phyloP scores from a whole-genome alignment of 352 stramenopile species.

The Phytophthora idaei region DNA sequence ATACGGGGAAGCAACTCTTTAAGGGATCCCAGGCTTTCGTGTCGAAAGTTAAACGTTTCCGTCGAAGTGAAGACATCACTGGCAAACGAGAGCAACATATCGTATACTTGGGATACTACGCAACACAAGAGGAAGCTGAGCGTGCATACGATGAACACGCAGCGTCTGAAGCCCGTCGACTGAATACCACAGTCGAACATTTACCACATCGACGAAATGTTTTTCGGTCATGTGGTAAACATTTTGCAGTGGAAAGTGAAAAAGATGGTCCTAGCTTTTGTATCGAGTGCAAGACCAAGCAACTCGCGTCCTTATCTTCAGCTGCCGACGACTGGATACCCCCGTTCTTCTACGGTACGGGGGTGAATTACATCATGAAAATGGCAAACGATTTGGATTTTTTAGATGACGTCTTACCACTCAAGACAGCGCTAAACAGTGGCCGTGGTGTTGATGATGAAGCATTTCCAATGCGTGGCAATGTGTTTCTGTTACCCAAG shows the following conservation, averaged over 20 bases:
- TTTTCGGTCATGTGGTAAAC: conserved; percentile 79
- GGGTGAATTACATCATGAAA: conserved; percentile 80
- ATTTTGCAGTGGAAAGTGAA: conserved; percentile 85
- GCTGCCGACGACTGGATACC: conserved; percentile 57
- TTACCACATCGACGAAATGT: conserved; percentile 63
- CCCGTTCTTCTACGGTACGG: conserved; percentile 65
- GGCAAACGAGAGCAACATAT: conserved; percentile 65
- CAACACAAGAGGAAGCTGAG: conserved; percentile 70
- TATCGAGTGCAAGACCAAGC: conserved; percentile 77
- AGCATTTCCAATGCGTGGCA: conserved; percentile 67
- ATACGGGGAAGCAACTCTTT: conserved; percentile 67
- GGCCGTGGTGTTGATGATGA: conserved; percentile 33
- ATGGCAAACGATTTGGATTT: conserved; percentile 78
- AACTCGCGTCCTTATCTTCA: conserved; percentile 42
- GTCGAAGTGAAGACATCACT: conserved; percentile 55
- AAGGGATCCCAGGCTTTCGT: conserved; percentile 74
- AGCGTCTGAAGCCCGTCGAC: conserved; percentile 53
- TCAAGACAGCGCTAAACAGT: conserved; percentile 54
- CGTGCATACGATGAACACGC: conserved; percentile 72
- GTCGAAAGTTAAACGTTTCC: conserved; percentile 77
- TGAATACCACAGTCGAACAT: conserved; percentile 69
- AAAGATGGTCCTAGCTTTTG: conserved; percentile 65
- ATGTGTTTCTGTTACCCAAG: conserved; percentile 72
- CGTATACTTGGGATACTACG: conserved; percentile 76
- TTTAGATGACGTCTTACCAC: conserved; percentile 54